phyloP scores from a whole-genome alignment of 2,329 filamentous ascomycete species.

The Dothideomycetidae sp. region DNA sequence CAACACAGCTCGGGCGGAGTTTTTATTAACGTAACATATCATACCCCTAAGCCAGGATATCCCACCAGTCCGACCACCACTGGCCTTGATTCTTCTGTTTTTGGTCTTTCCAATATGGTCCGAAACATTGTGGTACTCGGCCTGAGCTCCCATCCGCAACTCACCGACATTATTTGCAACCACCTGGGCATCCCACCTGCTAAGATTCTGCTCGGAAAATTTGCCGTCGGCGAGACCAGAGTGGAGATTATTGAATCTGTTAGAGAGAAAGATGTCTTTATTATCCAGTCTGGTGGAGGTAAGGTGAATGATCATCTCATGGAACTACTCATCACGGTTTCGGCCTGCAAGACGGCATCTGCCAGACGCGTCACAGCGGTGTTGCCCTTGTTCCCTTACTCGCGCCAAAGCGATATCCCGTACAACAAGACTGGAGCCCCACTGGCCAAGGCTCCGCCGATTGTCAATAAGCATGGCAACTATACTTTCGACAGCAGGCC shows the following conservation, averaged over 20 bases:
- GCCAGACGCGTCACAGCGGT: conserved; percentile 88
- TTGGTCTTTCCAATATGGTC: conserved; percentile 47
- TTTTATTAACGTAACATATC: conserved; percentile 2
- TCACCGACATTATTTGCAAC: conserved; percentile 76
- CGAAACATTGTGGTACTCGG: conserved; percentile 90
- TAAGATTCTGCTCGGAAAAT: conserved; percentile 75
- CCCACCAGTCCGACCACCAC: too few relatives aligned
- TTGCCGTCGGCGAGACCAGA: conserved; percentile 85
- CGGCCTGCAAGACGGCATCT: conserved; percentile 91
- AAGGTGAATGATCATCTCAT: conserved; percentile 93
- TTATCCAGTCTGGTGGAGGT: conserved; percentile 85
- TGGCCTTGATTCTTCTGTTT: too few relatives aligned
- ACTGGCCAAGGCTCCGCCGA: conserved; percentile 51
- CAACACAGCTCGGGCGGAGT: too few relatives aligned
- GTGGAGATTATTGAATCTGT: conserved; percentile 96
- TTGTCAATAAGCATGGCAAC: conserved; percentile 41
- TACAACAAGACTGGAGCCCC: conserved; percentile 94
- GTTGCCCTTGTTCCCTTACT: conserved; percentile 91
- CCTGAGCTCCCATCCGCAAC: conserved; percentile 79
- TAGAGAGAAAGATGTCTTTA: conserved; percentile 96
- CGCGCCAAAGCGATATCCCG: conserved; percentile 84
- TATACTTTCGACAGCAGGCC: conserved; percentile 89
- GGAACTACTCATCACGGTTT: conserved; percentile 94
- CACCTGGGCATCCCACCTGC: conserved; percentile 76
- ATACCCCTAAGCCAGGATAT: not conserved